Percentiles rank a stretch among this genome's conserved stretches.
Conservation (phyloP, 163 green algal genomes). For the Coccomyxa subellipsoidea region DNA sequence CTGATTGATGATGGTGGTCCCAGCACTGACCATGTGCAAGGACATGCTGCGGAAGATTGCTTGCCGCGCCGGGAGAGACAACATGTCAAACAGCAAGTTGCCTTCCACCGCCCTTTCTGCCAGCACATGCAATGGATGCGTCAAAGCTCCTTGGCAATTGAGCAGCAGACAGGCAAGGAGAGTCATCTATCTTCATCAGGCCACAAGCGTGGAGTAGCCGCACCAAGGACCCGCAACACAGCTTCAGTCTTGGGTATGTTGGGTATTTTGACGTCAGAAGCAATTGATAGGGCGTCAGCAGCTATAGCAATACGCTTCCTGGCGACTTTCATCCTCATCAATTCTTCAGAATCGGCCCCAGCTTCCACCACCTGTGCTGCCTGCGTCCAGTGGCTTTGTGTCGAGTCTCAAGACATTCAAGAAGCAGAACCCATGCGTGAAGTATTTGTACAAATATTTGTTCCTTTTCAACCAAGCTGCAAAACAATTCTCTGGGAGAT, state of each 20-base stretch:
- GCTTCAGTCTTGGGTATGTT: slow-evolving; percentile 40
- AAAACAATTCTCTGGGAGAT: no score
- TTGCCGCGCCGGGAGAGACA: slow-evolving; percentile 62
- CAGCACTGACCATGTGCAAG: slow-evolving; percentile 44
- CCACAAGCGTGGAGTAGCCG: neutral
- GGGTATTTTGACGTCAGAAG: slow-evolving; percentile 33
- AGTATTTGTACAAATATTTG: no score
- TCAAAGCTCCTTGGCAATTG: neutral
- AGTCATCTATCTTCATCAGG: neutral
- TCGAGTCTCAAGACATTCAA: no score
- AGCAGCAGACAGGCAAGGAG: neutral
- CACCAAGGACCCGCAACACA: slow-evolving; percentile 35
- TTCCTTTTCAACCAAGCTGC: no score
- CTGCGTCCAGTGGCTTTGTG: neutral
- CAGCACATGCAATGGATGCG: neutral
- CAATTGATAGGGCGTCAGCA: slow-evolving; percentile 38
- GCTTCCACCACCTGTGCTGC: neutral
- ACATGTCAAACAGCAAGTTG: slow-evolving; percentile 85
- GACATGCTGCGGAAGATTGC: slow-evolving; percentile 86
- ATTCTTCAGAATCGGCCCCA: neutral
- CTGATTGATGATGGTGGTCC: slow-evolving; percentile 82
- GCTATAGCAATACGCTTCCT: slow-evolving; percentile 56
- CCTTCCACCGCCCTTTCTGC: slow-evolving; percentile 58
- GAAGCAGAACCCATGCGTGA: no score
- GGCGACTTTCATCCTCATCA: neutral